Evolutionary conservation across 768 basidiomycete species (phyloP).

Genomic region (Heimioporus sp.): DNA sequence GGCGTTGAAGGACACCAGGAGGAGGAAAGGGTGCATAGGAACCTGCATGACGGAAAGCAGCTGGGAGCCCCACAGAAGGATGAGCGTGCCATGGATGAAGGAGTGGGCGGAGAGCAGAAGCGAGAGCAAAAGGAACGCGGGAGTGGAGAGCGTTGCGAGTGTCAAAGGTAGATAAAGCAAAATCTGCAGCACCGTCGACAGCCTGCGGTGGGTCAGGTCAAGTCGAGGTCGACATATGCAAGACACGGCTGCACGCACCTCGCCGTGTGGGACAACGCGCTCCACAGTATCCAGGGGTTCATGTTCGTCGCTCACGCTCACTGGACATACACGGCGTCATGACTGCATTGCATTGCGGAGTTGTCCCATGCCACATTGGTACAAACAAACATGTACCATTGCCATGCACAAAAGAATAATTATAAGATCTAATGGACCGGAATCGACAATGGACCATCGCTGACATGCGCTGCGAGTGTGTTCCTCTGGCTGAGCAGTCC

Average conservation of each 20-base stretch:
- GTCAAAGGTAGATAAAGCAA: slow-evolving; percentile 83
- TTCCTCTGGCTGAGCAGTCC: slow-evolving; percentile 72
- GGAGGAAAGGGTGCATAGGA: slow-evolving; percentile 83
- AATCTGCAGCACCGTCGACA: slow-evolving; percentile 78
- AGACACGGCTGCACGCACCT: slow-evolving; percentile 37
- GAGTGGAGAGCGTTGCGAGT: slow-evolving; percentile 74
- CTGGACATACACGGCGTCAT: too few species aligned
- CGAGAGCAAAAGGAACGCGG: slow-evolving; percentile 80
- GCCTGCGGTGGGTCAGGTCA: slow-evolving; percentile 37
- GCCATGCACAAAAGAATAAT: too few species aligned
- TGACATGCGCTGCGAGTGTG: slow-evolving; percentile 10
- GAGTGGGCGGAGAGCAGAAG: slow-evolving; percentile 74
- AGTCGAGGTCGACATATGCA: background rate
- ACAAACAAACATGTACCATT: slow-evolving; percentile 1
- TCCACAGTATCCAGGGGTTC: slow-evolving; percentile 67
- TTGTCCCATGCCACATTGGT: background rate
- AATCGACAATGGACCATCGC: too few species aligned
- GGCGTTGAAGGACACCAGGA: slow-evolving; percentile 83
- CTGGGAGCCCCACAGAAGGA: slow-evolving; percentile 67
- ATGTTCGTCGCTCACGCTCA: slow-evolving; percentile 18
- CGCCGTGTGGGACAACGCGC: slow-evolving; percentile 60
- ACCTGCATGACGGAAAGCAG: slow-evolving; percentile 77
- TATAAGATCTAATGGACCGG: too few species aligned
- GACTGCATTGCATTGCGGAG: too few species aligned
- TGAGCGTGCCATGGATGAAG: slow-evolving; percentile 78